phyloP scores from a whole-genome alignment of 441 rosid species.

The Gossypium davidsonii region DNA sequence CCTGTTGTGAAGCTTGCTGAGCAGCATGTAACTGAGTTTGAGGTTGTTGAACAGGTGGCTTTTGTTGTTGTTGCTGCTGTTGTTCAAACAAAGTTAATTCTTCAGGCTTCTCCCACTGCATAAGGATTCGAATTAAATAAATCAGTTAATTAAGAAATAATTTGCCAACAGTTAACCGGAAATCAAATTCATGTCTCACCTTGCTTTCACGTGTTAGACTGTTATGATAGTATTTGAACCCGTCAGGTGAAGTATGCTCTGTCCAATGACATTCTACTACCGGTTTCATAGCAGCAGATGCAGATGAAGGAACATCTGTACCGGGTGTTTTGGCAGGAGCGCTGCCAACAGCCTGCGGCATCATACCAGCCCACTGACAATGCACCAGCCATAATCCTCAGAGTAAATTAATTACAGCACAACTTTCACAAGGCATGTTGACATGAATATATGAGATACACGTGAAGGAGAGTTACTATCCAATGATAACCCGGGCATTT shows the following conservation, averaged over 20 bases:
- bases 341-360: slow-evolving; percentile 38
- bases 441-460: not conserved
- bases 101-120: slow-evolving; percentile 97
- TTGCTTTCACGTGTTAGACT: slow-evolving; percentile 76
- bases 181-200: slow-evolving; percentile 44
- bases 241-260: slow-evolving; percentile 96
- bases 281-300: slow-evolving; percentile 29
- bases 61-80: slow-evolving; percentile 53
- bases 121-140: slow-evolving; percentile 13
- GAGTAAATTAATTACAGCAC: not conserved
- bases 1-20: slow-evolving; percentile 56
- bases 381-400: slow-evolving; percentile 7
- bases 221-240: slow-evolving; percentile 89
- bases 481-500: not conserved
- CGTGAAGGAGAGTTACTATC: not conserved
- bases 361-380: slow-evolving; percentile 59
- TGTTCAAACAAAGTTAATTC: slow-evolving; percentile 60
- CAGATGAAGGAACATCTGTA: slow-evolving; percentile 43
- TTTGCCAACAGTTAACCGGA: slow-evolving; percentile 6
- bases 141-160: not conserved
- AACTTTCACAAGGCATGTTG: not conserved
- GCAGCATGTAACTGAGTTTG: slow-evolving; percentile 43
- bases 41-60: slow-evolving; percentile 48
- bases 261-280: slow-evolving; percentile 73
- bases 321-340: slow-evolving; percentile 36